Percentiles rank a stretch among this genome's conserved stretches.
phyloP scores from a whole-genome alignment of 805 yeast species.

The Saccharomycopsis fibuligera region DNA sequence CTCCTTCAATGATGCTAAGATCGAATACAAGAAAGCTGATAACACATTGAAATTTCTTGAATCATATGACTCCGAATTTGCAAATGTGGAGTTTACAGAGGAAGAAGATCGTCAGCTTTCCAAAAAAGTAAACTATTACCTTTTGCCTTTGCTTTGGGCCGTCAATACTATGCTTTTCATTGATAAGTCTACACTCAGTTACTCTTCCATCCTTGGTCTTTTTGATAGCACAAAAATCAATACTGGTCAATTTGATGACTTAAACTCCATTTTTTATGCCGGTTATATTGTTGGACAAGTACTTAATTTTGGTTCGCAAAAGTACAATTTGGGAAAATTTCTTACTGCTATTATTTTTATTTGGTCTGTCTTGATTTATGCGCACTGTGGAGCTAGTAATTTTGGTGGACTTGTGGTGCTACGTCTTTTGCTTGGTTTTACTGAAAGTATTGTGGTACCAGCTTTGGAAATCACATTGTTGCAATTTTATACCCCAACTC shows the following conservation, averaged over 20 bases:
- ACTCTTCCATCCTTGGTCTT: conserved; percentile 34
- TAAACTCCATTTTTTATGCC: conserved; percentile 33
- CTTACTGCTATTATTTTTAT: conserved; percentile 23
- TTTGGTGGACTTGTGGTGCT: conserved; percentile 27
- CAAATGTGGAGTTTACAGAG: conserved; percentile 14
- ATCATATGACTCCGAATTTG: conserved; percentile 20
- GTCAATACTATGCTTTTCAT: conserved; percentile 29
- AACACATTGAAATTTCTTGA: conserved; percentile 26
- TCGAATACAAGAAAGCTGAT: conserved; percentile 26
- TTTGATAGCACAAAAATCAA: conserved; percentile 27
- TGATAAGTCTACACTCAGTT: conserved; percentile 39
- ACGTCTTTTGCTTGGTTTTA: conserved; percentile 36
- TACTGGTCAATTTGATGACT: conserved; percentile 26
- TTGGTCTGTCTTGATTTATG: conserved; percentile 28
- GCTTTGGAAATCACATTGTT: conserved; percentile 39
- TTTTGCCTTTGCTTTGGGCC: conserved; percentile 25
- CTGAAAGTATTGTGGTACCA: conserved; percentile 40
- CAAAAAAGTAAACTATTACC: conserved; percentile 21
- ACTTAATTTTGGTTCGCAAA: conserved; percentile 30
- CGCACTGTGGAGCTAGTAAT: conserved; percentile 26
- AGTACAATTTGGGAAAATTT: conserved; percentile 22
- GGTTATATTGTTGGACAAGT: conserved; percentile 36
- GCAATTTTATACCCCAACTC: conserved; percentile 34
- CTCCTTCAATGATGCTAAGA: too few species aligned
- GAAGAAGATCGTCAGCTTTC: conserved; percentile 19